phyloP scores from a whole-genome alignment of 169 alveolate genomes.

The Eimeria acervulina region DNA sequence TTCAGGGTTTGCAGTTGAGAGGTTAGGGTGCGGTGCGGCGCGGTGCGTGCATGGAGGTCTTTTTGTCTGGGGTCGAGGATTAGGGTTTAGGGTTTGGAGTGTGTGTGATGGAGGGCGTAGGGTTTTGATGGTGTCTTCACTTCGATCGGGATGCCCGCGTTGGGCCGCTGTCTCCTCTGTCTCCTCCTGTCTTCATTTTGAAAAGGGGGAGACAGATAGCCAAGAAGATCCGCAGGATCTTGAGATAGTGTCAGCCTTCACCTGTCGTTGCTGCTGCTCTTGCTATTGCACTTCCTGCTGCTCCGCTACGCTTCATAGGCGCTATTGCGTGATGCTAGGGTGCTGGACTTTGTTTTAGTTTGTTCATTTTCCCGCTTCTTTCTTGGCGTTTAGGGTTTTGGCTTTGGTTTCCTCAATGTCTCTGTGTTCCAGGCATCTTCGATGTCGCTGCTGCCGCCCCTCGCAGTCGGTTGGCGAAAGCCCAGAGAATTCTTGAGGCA shows the following conservation, averaged over 20 bases:
- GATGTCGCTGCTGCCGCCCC: constrained; percentile 76
- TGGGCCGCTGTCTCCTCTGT: constrained; percentile 50
- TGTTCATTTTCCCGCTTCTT: neutral
- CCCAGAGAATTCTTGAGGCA: neutral
- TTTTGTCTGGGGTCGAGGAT: neutral
- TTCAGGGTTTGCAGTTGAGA: neutral
- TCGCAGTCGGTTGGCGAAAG: constrained; percentile 4
- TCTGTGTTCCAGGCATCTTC: constrained; percentile 26
- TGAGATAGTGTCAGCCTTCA: neutral
- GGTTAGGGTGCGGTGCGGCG: neutral
- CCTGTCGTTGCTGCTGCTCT: neutral
- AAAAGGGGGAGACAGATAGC: neutral
- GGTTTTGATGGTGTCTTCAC: constrained; percentile 61
- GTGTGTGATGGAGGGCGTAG: constrained; percentile 15
- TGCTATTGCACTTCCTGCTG: neutral
- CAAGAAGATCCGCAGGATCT: neutral
- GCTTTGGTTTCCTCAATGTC: neutral
- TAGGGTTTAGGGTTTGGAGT: constrained; percentile 1
- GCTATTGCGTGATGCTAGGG: neutral
- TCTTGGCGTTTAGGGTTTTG: neutral
- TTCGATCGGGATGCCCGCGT: constrained; percentile 54
- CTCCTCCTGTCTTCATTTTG: neutral
- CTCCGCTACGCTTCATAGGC: neutral
- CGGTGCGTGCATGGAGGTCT: neutral
- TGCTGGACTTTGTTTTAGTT: no score